Conservation (phyloP, 192 early-diverging fungal genomes). For the Backusella tarrabulga region DNA sequence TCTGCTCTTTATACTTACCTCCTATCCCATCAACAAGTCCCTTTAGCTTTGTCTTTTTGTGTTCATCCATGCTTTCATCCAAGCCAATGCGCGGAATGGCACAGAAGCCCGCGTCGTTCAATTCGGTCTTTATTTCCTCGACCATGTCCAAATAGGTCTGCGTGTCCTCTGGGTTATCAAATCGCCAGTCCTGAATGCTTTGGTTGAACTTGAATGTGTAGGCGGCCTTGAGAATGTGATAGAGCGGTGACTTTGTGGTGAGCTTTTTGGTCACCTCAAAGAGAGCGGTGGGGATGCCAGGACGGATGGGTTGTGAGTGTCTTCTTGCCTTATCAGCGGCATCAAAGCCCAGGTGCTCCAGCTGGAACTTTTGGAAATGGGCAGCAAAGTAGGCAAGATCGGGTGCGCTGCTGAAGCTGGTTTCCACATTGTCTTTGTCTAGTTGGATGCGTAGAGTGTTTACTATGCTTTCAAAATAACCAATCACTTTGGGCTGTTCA, state of each 20-base stretch:
- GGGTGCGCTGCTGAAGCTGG: slow-evolving; percentile 21
- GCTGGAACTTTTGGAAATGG: slow-evolving; percentile 33
- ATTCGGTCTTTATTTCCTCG: slow-evolving; percentile 9
- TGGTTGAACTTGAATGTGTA: slow-evolving; percentile 22
- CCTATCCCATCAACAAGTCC: background rate
- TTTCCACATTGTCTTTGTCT: slow-evolving; percentile 18
- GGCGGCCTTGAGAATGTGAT: slow-evolving; percentile 24
- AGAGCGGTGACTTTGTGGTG: slow-evolving; percentile 12
- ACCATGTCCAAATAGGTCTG: slow-evolving; percentile 18
- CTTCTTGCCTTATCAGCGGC: slow-evolving; percentile 9
- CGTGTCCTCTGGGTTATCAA: slow-evolving; percentile 22
- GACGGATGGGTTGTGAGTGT: background rate
- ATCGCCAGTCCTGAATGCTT: slow-evolving; percentile 22
- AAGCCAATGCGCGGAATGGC: slow-evolving; percentile 14
- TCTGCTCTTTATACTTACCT: background rate
- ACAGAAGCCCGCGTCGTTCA: slow-evolving; percentile 14
- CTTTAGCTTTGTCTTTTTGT: slow-evolving; percentile 2
- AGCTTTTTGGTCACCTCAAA: slow-evolving; percentile 16
- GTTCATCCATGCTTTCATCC: slow-evolving; percentile 1
- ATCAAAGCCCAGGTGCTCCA: slow-evolving; percentile 17
- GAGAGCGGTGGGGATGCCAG: slow-evolving; percentile 17
- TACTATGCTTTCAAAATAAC: slow-evolving; percentile 23
- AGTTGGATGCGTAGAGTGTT: slow-evolving; percentile 18
- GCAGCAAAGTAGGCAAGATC: slow-evolving; percentile 28
- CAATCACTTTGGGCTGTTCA: slow-evolving; percentile 32